A percentile compares a stretch with the other conserved stretches of the same genome.
These are phyloP conservation scores for Calonectria hongkongensis DNA, from an alignment of 2,329 filamentous ascomycete species.

Conservation along the genomic window DNA sequence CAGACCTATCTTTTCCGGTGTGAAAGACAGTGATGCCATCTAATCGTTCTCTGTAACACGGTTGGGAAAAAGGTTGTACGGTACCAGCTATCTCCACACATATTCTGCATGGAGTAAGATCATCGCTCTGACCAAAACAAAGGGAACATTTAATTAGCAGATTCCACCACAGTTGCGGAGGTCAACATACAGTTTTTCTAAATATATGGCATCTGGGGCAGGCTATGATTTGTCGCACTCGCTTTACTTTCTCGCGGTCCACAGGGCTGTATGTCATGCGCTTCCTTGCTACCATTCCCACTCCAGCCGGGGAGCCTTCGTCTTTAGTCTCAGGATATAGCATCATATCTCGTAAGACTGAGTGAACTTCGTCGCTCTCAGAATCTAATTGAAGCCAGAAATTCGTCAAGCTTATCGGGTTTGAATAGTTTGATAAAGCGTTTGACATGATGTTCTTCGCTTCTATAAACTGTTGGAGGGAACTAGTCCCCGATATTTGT, in stretches of 20 bases:
- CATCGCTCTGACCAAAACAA: neutral
- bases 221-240: neutral
- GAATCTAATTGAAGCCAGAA: too few species aligned
- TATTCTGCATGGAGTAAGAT: neutral
- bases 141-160: neutral
- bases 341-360: too few species aligned
- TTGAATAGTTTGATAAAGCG: too few species aligned
- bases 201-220: neutral
- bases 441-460: too few species aligned
- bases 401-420: too few species aligned
- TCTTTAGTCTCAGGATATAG: too few species aligned
- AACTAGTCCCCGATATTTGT: too few species aligned
- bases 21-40: neutral
- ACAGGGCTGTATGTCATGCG: neutral
- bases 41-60: neutral
- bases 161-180: neutral
- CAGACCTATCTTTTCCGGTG: neutral
- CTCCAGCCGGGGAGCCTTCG: too few species aligned
- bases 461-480: too few species aligned
- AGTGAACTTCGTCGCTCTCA: too few species aligned
- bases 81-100: neutral
- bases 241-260: slow-evolving; percentile 1
- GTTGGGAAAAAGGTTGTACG: neutral
- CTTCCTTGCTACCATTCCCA: neutral
- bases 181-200: neutral